These are phyloP conservation scores for Pseudocercospora pini-densiflorae DNA, from an alignment of 2,329 filamentous ascomycete species.

Conservation along the genomic window DNA sequence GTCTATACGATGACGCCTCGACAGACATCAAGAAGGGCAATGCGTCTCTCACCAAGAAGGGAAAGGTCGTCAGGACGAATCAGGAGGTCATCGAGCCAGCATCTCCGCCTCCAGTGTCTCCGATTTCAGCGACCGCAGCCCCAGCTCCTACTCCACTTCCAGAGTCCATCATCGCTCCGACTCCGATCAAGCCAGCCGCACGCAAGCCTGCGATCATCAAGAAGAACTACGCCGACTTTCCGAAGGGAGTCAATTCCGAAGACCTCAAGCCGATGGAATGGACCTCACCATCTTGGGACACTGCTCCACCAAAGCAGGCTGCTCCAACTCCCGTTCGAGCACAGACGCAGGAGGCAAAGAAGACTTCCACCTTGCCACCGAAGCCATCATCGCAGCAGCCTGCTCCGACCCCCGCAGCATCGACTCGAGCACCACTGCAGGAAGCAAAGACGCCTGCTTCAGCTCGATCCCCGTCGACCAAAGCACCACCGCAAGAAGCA, in stretches of 20 bases:
- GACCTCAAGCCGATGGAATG: background rate
- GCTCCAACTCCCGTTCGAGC: background rate
- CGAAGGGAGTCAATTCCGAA: background rate
- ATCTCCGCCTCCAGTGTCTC: background rate
- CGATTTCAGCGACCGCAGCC: background rate
- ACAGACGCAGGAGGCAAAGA: background rate
- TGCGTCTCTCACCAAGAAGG: conserved; percentile 4
- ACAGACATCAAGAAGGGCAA: background rate
- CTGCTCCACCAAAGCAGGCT: background rate
- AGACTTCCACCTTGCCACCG: background rate
- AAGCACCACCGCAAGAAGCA: background rate
- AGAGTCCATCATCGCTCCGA: background rate
- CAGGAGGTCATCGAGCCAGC: background rate
- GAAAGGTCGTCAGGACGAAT: background rate
- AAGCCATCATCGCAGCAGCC: too few species aligned
- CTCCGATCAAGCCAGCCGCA: background rate
- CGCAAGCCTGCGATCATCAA: background rate
- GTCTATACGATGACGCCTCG: background rate
- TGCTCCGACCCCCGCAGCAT: background rate
- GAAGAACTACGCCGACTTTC: background rate
- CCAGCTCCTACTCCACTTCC: background rate
- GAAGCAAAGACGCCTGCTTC: too few species aligned
- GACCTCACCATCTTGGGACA: background rate
- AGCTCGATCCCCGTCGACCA: too few species aligned
- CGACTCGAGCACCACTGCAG: background rate